phyloP scores from a whole-genome alignment of 768 basidiomycete genomes.

The Lactarius evosmus region DNA sequence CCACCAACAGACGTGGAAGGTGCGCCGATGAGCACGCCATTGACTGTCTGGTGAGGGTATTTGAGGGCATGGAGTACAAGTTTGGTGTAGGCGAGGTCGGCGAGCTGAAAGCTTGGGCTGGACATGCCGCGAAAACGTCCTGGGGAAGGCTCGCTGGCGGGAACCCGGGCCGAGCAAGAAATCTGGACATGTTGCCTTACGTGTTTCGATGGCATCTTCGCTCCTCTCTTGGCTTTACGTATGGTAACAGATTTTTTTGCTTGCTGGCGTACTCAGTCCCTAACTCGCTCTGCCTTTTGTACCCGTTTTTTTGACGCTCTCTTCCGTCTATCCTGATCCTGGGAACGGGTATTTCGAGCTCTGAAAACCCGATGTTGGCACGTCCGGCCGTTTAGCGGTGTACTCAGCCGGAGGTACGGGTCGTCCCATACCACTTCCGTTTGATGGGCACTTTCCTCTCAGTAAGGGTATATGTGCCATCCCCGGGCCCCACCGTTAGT shows the following conservation, averaged over 20 bases:
- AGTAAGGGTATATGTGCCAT: not conserved
- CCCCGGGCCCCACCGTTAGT: too few relatives aligned
- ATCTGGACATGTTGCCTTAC: not conserved
- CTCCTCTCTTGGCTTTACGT: too few relatives aligned
- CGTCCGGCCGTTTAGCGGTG: not conserved
- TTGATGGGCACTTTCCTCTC: not conserved
- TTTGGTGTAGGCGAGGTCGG: constrained; percentile 65
- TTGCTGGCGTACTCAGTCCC: not conserved
- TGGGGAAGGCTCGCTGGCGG: not conserved
- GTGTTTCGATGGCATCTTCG: not conserved
- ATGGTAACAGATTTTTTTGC: not conserved
- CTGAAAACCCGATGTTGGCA: not conserved
- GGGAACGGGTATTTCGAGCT: not conserved
- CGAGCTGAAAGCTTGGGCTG: constrained; percentile 45
- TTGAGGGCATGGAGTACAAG: constrained; percentile 77
- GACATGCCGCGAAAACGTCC: constrained; percentile 2
- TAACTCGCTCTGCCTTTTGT: not conserved
- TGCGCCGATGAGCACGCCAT: constrained; percentile 73
- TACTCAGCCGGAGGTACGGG: not conserved
- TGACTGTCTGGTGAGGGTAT: constrained; percentile 70
- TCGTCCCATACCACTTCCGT: not conserved
- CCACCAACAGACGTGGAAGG: constrained; percentile 26
- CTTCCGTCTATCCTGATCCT: not conserved
- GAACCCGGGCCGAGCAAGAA: not conserved
- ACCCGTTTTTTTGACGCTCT: not conserved